Base-by-base conservation (phyloP, 108 stramenopile species). In the Cyclotella cryptica region DNA sequence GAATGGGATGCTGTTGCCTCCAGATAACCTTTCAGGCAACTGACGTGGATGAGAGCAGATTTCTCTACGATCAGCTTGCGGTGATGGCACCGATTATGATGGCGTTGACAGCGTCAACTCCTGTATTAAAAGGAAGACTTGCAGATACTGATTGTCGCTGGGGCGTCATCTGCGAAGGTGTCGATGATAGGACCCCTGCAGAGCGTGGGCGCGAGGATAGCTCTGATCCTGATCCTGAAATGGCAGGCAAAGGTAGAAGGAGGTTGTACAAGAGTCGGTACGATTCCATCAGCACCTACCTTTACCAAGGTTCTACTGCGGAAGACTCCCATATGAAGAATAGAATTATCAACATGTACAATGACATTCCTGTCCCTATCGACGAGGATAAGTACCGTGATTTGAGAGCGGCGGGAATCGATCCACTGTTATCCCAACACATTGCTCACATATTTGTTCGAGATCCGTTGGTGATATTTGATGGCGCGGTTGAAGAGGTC, bases 1-100 rank as follows among this genome's bases (percentile, higher is more conserved):
- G 99, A 21, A 99, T 99, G 99, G 99, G 99, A 17, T 97, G 97
- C 76, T 99, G 99, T 80, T 99, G 99, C 75, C 89, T 99, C 53
- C 99, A 99, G 72, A 97, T 99, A 64, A 98, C 98, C 40, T 98
- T 97, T 72, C 99, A 99, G 86, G 99, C 96, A 15, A 93, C 93
- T 60, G 98, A 99, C 85, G 62, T 98, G 12, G 95, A 94, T 53
- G 98, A 99, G 77, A 94, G 94, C 64, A 88, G 99, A 18, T 98
- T 91, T 85, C 89, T 98, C 43, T 99, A 98, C 83, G 99, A 99
- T 83, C 98, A 98, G 80, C 91, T 99, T 44, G 98, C 97, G 14
- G 97, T 98, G 14, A 89, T 99, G 85, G 93, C 96, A 7, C 99
- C 99, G 3, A 94, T 99, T 65, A 88, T 99, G 90, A 96, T 99